Evolutionary conservation across 2,329 filamentous ascomycete genomes (phyloP), one percentile per base, ranked within the genome.

Genomic region (Neopestalotiopsis rosae): DNA sequence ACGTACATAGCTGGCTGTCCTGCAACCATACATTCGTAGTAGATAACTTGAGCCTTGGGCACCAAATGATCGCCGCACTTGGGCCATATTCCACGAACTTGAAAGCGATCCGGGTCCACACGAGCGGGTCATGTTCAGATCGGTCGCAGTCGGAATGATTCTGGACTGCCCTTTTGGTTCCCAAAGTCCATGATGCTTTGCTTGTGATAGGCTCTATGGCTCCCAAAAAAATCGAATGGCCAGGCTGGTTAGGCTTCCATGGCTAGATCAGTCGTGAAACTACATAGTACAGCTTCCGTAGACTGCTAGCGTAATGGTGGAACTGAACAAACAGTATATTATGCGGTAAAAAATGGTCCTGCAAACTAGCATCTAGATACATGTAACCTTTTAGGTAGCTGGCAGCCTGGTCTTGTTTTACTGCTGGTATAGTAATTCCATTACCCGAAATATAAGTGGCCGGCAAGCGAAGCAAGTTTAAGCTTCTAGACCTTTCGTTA

Each of bases 1-100:
- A 10, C 34, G 63, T 65, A 65, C 28, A n/a, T 45, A 20, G 30
- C 40, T 65, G 17, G n/a, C 28, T 10, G 52, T 58, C 58, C 52
- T 62, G 66, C 38, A 63, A 32, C 30, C 40, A 59, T 67, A 10
- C 32, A 61, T 59, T 3, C 24, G 24, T 28, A 28, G 24, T 3
- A 28, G 24, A 28, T 28, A 52, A 42, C 14, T 40, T 67, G 66
- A 28, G 34, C 6, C 34, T 38, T 38, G 34, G 66, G 66, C 66
- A 67, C n/a, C 65, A 63, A 67, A 38, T 38, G 24, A 10, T 30
- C 58, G 45, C n/a, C 58, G 59, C 56, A 40, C 34, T 61, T 65
- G 14, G 42, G 63, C 28, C 32, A 56, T 34, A 52, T 64, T 28
- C 40, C 20, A 64, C 61, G 17, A 64, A n/a, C 5, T 65, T 65